Evolutionary conservation across 495 filamentous ascomycete species (phyloP).

Genomic region (Penicillium verhagenii): DNA sequence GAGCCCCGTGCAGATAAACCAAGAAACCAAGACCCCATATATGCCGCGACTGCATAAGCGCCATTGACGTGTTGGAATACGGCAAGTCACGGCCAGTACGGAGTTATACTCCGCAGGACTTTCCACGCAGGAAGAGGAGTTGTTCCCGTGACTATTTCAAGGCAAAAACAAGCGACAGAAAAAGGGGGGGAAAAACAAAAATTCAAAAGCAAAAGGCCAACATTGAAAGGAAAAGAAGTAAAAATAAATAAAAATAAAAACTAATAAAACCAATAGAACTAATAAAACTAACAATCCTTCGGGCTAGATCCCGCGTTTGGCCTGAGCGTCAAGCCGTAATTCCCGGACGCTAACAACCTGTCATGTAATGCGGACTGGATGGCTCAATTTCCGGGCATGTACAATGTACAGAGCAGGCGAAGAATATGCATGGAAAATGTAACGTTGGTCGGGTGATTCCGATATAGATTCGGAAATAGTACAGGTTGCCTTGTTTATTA

Average conservation of each 20-base stretch:
- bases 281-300: not conserved
- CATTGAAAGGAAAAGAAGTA: not conserved
- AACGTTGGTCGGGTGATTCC: constrained; percentile 16
- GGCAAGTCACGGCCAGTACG: not conserved
- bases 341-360: constrained; percentile 12
- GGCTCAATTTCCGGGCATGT: not conserved
- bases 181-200: not conserved
- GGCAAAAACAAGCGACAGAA: not conserved
- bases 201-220: too few species aligned
- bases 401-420: constrained; percentile 32
- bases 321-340: constrained; percentile 4
- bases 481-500: not conserved
- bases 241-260: not conserved
- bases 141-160: not conserved
- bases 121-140: too few species aligned
- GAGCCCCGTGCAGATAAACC: constrained; percentile 15
- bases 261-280: not conserved
- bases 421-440: constrained; percentile 50
- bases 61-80: constrained; percentile 12
- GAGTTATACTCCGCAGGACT: too few species aligned
- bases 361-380: constrained; percentile 10
- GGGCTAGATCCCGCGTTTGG: not conserved
- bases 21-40: not conserved
- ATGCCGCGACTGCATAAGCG: constrained; percentile 11
- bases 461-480: not conserved